Evolutionary conservation across 2,329 filamentous ascomycete genomes (phyloP), one percentile per base, ranked within the genome.

Genomic region (Arthrobotrys sinensis): DNA sequence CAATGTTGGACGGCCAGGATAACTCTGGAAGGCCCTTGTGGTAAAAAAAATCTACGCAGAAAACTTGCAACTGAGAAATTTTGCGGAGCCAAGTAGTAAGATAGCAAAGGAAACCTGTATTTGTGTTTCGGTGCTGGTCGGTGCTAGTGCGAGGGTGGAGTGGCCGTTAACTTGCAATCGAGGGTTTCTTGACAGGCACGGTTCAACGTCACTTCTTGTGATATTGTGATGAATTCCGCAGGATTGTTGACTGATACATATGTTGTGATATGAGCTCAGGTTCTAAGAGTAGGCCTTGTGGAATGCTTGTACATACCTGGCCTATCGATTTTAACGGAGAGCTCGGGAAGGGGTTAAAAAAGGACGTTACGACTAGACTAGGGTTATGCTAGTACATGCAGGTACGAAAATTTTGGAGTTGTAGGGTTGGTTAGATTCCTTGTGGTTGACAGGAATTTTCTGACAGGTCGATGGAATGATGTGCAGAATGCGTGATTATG

Each of bases 401-500:
- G 60, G 60, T 64, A 64, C 60, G 57, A 46, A 62, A 63, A 36
- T 19, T 48, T 40, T 40, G 38, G n/a, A 4, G 32, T 43, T 43
- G 55, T 43, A 60, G 16, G 21, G 16, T 14, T 16, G 0, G 12
- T 19, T 24, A n/a, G 7, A 60, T 60, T 60, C 36, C 55, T 60
- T 4, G 28, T 21, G 55, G 36, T 12, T 16, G 19, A 43, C 16
- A 60, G 55, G 55, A 60, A 60, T 60, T 43, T 43, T 60, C 24
- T 60, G 55, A 43, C 34, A 57, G 36, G 34, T 60, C 1, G 40
- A 45, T 45, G 19, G 55, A 60, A 60, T 60, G 36, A 60, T 60
- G 36, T 60, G 36, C 36, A 60, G 55, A 60, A 43, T 43, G 55
- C 55, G 55, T 19, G 55, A 60, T 28, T 60, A 28, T 60, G 34